These are phyloP conservation scores for Colletotrichum melonis DNA, from an alignment of 2,329 filamentous ascomycete species.

Conservation along the genomic window DNA sequence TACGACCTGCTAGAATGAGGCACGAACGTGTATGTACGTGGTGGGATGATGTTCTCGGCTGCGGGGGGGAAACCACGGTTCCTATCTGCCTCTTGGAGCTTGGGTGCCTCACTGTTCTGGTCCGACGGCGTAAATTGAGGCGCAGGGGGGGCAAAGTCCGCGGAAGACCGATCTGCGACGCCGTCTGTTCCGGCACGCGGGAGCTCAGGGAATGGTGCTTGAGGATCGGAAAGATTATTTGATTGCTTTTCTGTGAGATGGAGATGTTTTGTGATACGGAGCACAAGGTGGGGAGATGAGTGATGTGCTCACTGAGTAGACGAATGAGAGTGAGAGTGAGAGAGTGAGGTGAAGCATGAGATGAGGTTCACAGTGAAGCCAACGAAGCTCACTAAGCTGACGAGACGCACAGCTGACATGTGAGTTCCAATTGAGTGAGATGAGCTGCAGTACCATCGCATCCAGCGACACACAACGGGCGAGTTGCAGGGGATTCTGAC, in stretches of 20 bases:
- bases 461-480: not conserved
- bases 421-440: not conserved
- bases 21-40: not conserved
- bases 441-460: not conserved
- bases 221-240: not conserved
- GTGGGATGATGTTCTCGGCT: not conserved
- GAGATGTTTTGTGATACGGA: not conserved
- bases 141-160: constrained; percentile 5
- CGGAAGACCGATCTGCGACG: constrained; percentile 31
- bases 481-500: not conserved
- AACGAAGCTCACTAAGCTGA: not conserved
- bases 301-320: not conserved
- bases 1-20: not conserved
- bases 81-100: not conserved
- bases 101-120: not conserved
- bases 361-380: not conserved
- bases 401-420: not conserved
- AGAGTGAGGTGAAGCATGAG: not conserved
- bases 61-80: not conserved
- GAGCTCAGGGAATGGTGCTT: not conserved
- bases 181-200: constrained; percentile 14
- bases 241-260: not conserved
- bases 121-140: not conserved
- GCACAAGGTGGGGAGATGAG: not conserved
- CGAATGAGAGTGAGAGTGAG: not conserved